Percentiles rank a stretch among this genome's conserved stretches.
Evolutionary conservation across 257 asterid genomes (phyloP).

Genomic region (Primulina eburnea): DNA sequence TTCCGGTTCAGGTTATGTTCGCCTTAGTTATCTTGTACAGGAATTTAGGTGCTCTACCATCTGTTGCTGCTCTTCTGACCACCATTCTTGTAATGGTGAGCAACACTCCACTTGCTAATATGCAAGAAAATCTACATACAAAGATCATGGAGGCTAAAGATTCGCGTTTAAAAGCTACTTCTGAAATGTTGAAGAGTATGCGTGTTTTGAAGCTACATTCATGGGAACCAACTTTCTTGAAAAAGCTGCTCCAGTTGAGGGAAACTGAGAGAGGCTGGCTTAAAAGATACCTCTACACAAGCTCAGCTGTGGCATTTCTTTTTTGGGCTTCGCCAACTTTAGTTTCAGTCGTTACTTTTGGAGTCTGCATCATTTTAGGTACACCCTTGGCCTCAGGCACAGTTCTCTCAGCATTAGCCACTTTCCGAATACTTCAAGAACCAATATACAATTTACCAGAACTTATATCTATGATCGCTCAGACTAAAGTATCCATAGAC

Average conservation of each 20-base stretch:
- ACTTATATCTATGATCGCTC: constrained; percentile 72
- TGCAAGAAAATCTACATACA: constrained; percentile 57
- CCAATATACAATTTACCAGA: constrained; percentile 89
- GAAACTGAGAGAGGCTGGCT: constrained; percentile 58
- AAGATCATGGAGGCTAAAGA: constrained; percentile 87
- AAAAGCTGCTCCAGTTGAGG: constrained; percentile 54
- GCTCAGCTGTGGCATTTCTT: constrained; percentile 69
- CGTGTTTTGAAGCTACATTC: constrained; percentile 71
- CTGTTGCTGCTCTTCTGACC: constrained; percentile 63
- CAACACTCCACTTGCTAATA: constrained; percentile 77
- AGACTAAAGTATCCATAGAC: constrained; percentile 72
- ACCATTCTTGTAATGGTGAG: constrained; percentile 71
- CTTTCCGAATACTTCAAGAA: constrained; percentile 80
- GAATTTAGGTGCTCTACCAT: constrained; percentile 70
- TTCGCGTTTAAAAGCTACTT: constrained; percentile 64
- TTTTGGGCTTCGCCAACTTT: constrained; percentile 91
- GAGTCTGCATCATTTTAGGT: constrained; percentile 57
- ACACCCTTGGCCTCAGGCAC: constrained; percentile 69
- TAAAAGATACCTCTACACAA: constrained; percentile 56
- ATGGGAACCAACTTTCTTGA: constrained; percentile 64
- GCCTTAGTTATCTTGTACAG: constrained; percentile 61
- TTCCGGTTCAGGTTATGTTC: constrained; percentile 62
- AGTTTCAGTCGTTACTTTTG: constrained; percentile 71
- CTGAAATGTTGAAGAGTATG: constrained; percentile 76
- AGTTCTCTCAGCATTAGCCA: constrained; percentile 83